These are phyloP conservation scores for Pisolithus albus DNA, from an alignment of 768 basidiomycete genomes.

Conservation along the genomic window DNA sequence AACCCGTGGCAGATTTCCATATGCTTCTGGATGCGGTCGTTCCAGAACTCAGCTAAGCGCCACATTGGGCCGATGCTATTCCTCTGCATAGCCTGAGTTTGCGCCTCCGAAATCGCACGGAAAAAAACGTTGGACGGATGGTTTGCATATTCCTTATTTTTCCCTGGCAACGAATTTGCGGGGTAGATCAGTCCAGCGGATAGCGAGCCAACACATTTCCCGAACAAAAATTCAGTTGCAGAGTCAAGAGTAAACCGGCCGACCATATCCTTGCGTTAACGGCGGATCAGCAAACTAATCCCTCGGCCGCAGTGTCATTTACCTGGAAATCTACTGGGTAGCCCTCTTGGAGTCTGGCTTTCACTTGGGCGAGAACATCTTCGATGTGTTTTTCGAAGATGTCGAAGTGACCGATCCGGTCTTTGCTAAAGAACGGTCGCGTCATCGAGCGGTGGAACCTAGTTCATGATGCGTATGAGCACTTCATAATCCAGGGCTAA, in stretches of 20 bases:
- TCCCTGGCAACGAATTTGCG: slow-evolving; percentile 11
- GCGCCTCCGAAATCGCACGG: slow-evolving; percentile 44
- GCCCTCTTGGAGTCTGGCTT: slow-evolving; percentile 37
- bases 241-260: slow-evolving; percentile 55
- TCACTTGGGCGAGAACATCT: slow-evolving; percentile 38
- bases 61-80: slow-evolving; percentile 38
- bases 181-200: slow-evolving; percentile 45
- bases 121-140: slow-evolving; percentile 39
- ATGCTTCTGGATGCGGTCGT: slow-evolving; percentile 38
- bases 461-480: not conserved
- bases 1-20: slow-evolving; percentile 45
- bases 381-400: slow-evolving; percentile 46
- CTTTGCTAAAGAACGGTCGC: slow-evolving; percentile 53
- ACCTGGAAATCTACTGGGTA: slow-evolving; percentile 54
- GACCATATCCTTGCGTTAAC: slow-evolving; percentile 38
- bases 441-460: slow-evolving; percentile 57
- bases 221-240: slow-evolving; percentile 54
- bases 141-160: slow-evolving; percentile 8
- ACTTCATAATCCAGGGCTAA: not conserved
- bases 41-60: slow-evolving; percentile 48
- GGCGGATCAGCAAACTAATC: not conserved
- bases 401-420: slow-evolving; percentile 49
- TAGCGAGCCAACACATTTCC: slow-evolving; percentile 40
- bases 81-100: slow-evolving; percentile 35
- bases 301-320: not conserved